Evolutionary conservation across 805 yeast species (phyloP), one percentile per base, ranked within the genome.

Genomic region (Komagataella pseudopastoris): DNA sequence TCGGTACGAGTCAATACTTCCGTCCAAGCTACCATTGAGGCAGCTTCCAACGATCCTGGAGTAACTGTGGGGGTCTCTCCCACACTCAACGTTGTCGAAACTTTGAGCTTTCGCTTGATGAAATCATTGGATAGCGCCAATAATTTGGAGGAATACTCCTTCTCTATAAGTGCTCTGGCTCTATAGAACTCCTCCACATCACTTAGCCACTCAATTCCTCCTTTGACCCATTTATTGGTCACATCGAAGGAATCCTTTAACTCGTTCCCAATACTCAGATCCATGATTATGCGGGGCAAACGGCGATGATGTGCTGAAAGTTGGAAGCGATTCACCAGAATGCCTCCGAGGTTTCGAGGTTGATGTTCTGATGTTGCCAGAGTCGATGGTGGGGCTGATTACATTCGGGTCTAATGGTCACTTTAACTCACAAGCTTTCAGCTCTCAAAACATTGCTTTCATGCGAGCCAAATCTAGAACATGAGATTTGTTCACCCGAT

Each of bases 41-140:
- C 96, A 56, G 86, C 76, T 62, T 93, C 98, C 49, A 91, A 71
- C 0, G 97, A 88, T 0, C 99, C 99, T 0, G 99, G 98, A 0
- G 99, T 93, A 46, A 87, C 77, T 46, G 81, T 76, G 0, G 99
- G 99, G 16, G 78, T 77, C 54, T 88, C 96, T 23, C 99, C 99
- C 2, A 93, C 99, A 47, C 90, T 80, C 24, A 93, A 66, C 12
- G 69, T 63, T 0, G 91, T 78, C 8, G 88, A 72, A 16, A 73
- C 66, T 56, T 80, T 79, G 49, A 95, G 84, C 63, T 90, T 89
- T 64, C 80, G 84, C 53, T 81, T 83, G 58, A 88, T 81, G 55
- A 81, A 85, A 54, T 81, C 87, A 50, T 80, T 68, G 47, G 88
- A 74, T 53, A 93, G 66, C 7, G 75, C 75, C 51, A 77, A 72